Base-by-base conservation (phyloP, 2,329 filamentous ascomycete species). In the Fusarium sp. region DNA sequence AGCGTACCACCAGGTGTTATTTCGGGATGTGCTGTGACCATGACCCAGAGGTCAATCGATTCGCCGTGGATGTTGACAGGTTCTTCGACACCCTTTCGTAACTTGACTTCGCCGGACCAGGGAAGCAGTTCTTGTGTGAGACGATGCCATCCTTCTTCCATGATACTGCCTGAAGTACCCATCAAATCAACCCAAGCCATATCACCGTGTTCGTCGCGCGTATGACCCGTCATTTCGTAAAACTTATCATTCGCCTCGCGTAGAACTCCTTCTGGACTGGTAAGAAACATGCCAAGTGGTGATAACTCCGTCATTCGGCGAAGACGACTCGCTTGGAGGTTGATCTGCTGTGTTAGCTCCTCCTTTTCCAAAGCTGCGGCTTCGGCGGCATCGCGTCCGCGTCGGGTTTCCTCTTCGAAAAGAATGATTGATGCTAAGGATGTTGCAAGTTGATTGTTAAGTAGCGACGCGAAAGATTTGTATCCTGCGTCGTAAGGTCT, bases 401-500 rank as follows among this genome's bases (percentile, higher is more conserved):
- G 81, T 20, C 85, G 81, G 9, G 90, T 89, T 68, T 91, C 89
- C 62, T 90, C 88, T 74, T 90, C 88, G 53, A 90, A 90, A 0
- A 91, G 79, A 0, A 90, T 88, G 0, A 89, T 87, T 0, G 88
- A 90, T 4, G 89, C 89, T 23, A 91, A 77, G 0, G 88, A 90
- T 0, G 88, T 90, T 0, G 86, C 87, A 4, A 91, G 78, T 73
- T 80, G 90, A 14, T 79, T 74, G 48, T 80, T 81, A 0, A 83
- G 68, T 53, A 80, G 72, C 23, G 72, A 84, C 4, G 89, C 80
- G 64, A 90, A 91, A 0, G 88, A 79, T 51, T 83, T 84, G 70
- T 92, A 93, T 55, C 91, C 89, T 50, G 89, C 87, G 71, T 93
- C 90, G 62, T 90, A 92, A 0, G 90, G 90, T 37, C 89, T 82